phyloP scores from a whole-genome alignment of 2,329 filamentous ascomycete species.

The Fusarium xylarioides region DNA sequence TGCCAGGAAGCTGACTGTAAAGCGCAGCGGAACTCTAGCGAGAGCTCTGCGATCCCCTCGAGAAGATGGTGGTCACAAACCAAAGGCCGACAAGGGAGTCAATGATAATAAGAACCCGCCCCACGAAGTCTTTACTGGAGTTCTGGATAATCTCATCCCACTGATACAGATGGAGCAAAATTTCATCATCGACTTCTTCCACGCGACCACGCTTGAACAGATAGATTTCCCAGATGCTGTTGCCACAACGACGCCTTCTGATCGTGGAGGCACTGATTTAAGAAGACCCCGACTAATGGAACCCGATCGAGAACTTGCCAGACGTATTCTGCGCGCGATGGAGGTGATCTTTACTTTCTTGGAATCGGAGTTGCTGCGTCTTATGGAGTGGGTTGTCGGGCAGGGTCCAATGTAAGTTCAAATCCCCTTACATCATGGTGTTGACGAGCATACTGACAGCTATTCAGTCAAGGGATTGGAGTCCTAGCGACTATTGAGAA shows the following conservation, averaged over 20 bases:
- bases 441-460: slow-evolving; percentile 22
- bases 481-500: slow-evolving; percentile 83
- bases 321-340: slow-evolving; percentile 85
- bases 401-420: slow-evolving; percentile 80
- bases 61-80: slow-evolving; percentile 65
- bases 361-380: slow-evolving; percentile 76
- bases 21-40: slow-evolving; percentile 88
- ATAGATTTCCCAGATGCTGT: slow-evolving; percentile 87
- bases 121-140: slow-evolving; percentile 82
- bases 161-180: slow-evolving; percentile 95
- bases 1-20: slow-evolving; percentile 91
- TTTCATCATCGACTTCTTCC: slow-evolving; percentile 97
- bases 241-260: slow-evolving; percentile 68
- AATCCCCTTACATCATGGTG: background rate
- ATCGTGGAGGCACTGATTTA: slow-evolving; percentile 77
- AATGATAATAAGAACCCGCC: slow-evolving; percentile 74
- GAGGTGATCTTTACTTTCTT: slow-evolving; percentile 88
- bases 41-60: slow-evolving; percentile 75
- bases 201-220: slow-evolving; percentile 84
- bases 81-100: slow-evolving; percentile 64
- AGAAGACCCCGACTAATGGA: slow-evolving; percentile 82
- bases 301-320: slow-evolving; percentile 86
- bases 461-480: slow-evolving; percentile 82
- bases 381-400: slow-evolving; percentile 85
- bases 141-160: slow-evolving; percentile 82